phyloP scores from a whole-genome alignment of 768 basidiomycete genomes.

The Sarcodon sp. region DNA sequence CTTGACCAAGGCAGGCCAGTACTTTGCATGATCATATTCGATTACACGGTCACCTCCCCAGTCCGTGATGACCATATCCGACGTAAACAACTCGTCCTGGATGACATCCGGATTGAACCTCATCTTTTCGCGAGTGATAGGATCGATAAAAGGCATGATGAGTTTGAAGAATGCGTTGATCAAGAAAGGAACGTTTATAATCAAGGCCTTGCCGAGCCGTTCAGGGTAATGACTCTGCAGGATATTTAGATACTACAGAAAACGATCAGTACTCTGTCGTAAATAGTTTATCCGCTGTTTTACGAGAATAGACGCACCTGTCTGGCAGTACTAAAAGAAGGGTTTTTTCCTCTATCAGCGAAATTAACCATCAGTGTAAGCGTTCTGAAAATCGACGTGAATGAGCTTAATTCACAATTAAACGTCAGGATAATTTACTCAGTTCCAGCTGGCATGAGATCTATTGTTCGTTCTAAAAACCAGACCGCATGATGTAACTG shows the following conservation, averaged over 20 bases:
- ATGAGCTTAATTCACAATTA: not conserved
- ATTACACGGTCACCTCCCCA: conserved; percentile 64
- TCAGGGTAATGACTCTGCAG: conserved; percentile 82
- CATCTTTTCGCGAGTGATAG: conserved; percentile 63
- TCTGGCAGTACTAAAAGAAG: conserved; percentile 25
- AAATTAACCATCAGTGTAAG: conserved; percentile 68
- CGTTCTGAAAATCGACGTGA: conserved; percentile 27
- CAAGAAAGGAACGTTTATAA: conserved; percentile 74
- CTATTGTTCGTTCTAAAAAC: conserved; percentile 19
- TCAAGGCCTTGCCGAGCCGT: conserved; percentile 60
- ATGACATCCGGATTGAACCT: conserved; percentile 62
- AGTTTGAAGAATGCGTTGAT: conserved; percentile 66
- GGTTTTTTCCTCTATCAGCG: conserved; percentile 54
- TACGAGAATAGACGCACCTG: conserved; percentile 13
- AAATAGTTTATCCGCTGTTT: not conserved
- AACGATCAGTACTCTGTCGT: too few species aligned
- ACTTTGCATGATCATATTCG: conserved; percentile 60
- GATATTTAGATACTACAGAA: conserved; percentile 26
- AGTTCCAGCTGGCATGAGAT: conserved; percentile 17
- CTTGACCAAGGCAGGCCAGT: conserved; percentile 55
- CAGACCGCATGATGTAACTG: conserved; percentile 20
- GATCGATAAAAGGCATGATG: conserved; percentile 74
- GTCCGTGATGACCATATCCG: conserved; percentile 52
- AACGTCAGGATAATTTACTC: conserved; percentile 9
- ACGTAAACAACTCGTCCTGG: conserved; percentile 52